Evolutionary conservation across 2,329 filamentous ascomycete species (phyloP).

Genomic region (Fusarium austroafricanum): DNA sequence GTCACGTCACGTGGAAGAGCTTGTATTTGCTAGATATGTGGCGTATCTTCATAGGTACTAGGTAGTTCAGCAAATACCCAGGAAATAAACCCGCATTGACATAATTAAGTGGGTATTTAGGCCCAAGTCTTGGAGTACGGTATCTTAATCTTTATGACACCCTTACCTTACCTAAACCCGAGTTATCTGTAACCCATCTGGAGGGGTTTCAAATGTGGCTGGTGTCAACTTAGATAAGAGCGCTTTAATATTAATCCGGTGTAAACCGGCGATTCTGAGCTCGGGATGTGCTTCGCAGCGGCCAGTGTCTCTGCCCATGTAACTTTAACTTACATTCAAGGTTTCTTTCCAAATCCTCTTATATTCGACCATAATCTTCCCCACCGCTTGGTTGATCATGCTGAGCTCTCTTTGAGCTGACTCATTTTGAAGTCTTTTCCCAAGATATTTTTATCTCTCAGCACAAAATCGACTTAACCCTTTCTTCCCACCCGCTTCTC

Average conservation of each 20-base stretch:
- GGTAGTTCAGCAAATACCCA: no score
- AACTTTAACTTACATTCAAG: constrained; percentile 35
- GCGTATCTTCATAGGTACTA: constrained; percentile 7
- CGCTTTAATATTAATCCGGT: constrained; percentile 50
- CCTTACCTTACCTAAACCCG: no score
- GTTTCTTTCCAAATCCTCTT: constrained; percentile 33
- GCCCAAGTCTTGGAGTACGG: no score
- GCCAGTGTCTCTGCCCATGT: constrained; percentile 36
- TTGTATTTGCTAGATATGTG: constrained; percentile 10
- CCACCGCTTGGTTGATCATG: constrained; percentile 36
- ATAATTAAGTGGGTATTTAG: no score
- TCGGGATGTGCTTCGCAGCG: constrained; percentile 36
- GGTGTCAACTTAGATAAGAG: constrained; percentile 20
- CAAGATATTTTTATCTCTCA: neutral
- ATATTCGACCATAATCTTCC: constrained; percentile 3
- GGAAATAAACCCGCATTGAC: no score
- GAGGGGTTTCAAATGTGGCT: constrained; percentile 21
- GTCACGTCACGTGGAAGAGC: constrained; percentile 43
- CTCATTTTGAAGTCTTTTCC: constrained; percentile 7
- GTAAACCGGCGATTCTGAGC: constrained; percentile 25
- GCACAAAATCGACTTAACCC: constrained; percentile 3
- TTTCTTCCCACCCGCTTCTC: constrained; percentile 14
- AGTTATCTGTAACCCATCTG: neutral
- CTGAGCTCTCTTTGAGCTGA: constrained; percentile 38
- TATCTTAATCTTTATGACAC: no score